Evolutionary conservation across 2,329 filamentous ascomycete species (phyloP), one percentile per base, ranked within the genome.

Genomic region (Neodidymelliopsis sp.): DNA sequence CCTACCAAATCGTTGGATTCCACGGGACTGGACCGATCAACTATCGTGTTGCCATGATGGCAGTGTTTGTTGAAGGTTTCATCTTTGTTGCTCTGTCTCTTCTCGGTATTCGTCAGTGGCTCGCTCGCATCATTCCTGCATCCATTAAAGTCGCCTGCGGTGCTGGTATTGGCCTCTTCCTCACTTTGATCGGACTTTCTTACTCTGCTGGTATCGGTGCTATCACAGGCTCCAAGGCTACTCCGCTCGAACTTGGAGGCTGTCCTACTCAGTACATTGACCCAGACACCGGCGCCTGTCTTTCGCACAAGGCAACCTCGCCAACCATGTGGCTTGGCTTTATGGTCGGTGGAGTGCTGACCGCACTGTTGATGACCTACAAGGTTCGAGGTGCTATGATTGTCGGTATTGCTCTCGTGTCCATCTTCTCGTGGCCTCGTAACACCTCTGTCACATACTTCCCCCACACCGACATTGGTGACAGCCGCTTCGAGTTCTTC

Each of bases 101-200:
- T 8, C 84, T 86, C 1, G 86, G 86, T 9, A 83, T 89, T 79
- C 83, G 87, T 4, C 86, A 89, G 66, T 89, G 87, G 87, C 79
- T 89, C 24, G 64, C 64, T 33, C 60, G 65, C 25, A 65, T 62
- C 25, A 91, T 95, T 53, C 91, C 91, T 1, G 82, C 84, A 18
- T 91, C 87, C 36, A 92, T 96, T 75, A 96, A 95, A 74, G 84
- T 94, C 42, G 90, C 90, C n/a, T 93, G 88, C n/a, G 89, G 89
- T 53, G 89, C 90, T 41, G 91, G 91, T 51, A 95, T 95, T 54
- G 91, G 91, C n/a, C 79, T 96, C 3, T 95, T 93, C 71, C 79
- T 93, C 38, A 87, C 87, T 19, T 74, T 90, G 40, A 89, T 90
- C 55, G 87, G 87, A n/a, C 78, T 90, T 46, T 92, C 89, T 0